Percentiles rank a stretch among this genome's conserved stretches.
Evolutionary conservation across 2,329 filamentous ascomycete species (phyloP).

Genomic region (Cladobotryum protrusum): DNA sequence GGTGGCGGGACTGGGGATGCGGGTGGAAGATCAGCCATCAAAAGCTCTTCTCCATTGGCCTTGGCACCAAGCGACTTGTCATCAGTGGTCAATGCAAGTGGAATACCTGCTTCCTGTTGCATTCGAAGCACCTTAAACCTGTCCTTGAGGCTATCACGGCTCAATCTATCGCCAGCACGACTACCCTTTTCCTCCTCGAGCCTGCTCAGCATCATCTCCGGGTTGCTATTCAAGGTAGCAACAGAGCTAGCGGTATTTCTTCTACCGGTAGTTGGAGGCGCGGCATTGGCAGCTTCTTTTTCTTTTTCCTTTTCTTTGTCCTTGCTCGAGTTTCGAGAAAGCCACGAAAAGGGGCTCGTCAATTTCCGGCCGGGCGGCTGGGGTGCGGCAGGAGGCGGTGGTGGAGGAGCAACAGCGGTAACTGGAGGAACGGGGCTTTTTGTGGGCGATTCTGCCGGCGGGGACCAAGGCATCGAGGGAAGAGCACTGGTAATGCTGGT

Average conservation of each 20-base stretch:
- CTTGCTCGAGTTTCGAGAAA: conserved; percentile 62
- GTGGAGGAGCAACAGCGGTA: conserved; percentile 25
- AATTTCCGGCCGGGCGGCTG: conserved; percentile 58
- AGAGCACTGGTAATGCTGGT: conserved; percentile 68
- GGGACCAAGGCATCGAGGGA: conserved; percentile 67
- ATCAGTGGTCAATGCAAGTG: conserved; percentile 46
- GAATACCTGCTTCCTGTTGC: conserved; percentile 63
- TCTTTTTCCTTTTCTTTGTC: conserved; percentile 35
- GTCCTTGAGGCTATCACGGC: conserved; percentile 62
- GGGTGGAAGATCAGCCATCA: conserved; percentile 26
- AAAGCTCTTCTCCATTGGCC: conserved; percentile 19
- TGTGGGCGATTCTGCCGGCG: conserved; percentile 44
- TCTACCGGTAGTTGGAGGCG: conserved; percentile 38
- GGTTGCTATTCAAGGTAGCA: conserved; percentile 71
- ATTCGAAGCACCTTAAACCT: conserved; percentile 72
- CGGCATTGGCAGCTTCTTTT: conserved; percentile 43
- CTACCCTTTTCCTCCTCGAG: conserved; percentile 65
- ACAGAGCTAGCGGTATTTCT: conserved; percentile 77
- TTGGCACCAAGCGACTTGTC: conserved; percentile 34
- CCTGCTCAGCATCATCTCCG: conserved; percentile 70
- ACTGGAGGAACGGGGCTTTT: conserved; percentile 38
- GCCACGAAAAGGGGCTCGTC: conserved; percentile 81
- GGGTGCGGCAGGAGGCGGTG: conserved; percentile 22
- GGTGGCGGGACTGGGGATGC: conserved; percentile 54
- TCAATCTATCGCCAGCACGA: conserved; percentile 39